Percentiles rank a stretch among this genome's conserved stretches.
These are phyloP conservation scores for Apiospora arundinis DNA, from an alignment of 2,329 filamentous ascomycete genomes.

Conservation along the genomic window DNA sequence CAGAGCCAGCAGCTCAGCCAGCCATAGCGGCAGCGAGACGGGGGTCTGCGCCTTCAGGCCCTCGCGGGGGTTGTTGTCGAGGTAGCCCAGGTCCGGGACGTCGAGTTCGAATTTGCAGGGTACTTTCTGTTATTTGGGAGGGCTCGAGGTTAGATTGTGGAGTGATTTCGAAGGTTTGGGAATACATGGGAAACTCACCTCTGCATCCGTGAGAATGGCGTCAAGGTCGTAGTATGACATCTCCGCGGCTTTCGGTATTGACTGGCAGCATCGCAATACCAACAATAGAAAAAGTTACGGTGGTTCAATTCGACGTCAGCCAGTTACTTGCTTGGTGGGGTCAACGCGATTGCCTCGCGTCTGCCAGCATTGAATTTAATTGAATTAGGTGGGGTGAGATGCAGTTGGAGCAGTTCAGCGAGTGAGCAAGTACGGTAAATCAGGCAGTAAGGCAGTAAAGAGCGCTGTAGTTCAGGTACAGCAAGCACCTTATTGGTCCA, in stretches of 20 bases:
- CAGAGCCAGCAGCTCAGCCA: constrained; percentile 90
- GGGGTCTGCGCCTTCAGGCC: constrained; percentile 82
- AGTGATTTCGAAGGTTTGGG: neutral
- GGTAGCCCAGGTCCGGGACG: constrained; percentile 83
- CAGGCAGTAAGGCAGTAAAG: neutral
- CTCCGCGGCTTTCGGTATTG: neutral
- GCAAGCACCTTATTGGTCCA: neutral
- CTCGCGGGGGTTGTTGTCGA: constrained; percentile 77
- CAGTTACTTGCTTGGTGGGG: neutral
- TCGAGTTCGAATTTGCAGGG: constrained; percentile 94
- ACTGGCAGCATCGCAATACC: constrained; percentile 1
- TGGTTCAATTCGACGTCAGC: neutral
- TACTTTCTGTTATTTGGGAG: constrained; percentile 70
- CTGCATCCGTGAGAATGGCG: constrained; percentile 83
- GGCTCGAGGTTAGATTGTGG: constrained; percentile 26
- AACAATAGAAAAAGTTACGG: neutral
- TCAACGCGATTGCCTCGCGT: constrained; percentile 11
- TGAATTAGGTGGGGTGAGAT: neutral
- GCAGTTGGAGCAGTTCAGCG: neutral
- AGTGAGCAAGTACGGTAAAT: too few species aligned
- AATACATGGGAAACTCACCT: constrained; percentile 55
- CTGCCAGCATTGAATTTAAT: neutral
- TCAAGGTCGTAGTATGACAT: constrained; percentile 88
- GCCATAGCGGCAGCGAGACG: constrained; percentile 88
- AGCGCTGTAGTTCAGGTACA: neutral